phyloP scores from a whole-genome alignment of 164 flowering plant species.

The Platanus orientalis region DNA sequence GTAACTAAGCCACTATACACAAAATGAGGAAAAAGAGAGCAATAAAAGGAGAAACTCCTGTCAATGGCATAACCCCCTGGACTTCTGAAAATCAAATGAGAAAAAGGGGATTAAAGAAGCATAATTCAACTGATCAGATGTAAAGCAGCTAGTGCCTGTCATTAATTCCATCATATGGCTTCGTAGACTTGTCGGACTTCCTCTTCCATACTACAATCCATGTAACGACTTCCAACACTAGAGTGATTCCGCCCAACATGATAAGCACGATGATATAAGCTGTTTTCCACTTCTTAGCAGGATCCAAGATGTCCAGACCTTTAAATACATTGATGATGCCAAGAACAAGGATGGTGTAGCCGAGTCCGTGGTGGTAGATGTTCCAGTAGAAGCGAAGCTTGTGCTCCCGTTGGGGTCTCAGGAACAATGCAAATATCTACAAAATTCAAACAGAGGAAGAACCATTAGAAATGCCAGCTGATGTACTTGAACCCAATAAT shows the following conservation, averaged over 20 bases:
- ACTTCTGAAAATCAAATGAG: background rate
- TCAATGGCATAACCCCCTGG: background rate
- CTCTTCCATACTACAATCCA: slow-evolving; percentile 59
- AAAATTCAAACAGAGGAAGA: background rate
- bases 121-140: too few species aligned
- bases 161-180: slow-evolving; percentile 29
- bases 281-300: slow-evolving; percentile 44
- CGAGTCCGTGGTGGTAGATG: slow-evolving; percentile 69
- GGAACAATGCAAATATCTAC: slow-evolving; percentile 65
- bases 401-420: slow-evolving; percentile 73
- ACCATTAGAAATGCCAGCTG: background rate
- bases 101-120: too few species aligned
- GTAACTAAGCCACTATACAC: background rate
- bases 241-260: slow-evolving; percentile 42
- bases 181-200: slow-evolving; percentile 45
- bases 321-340: slow-evolving; percentile 70
- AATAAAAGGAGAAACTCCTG: background rate
- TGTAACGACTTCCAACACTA: slow-evolving; percentile 53
- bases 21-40: background rate
- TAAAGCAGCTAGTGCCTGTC: background rate
- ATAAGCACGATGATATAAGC: slow-evolving; percentile 40
- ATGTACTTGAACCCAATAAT: too few species aligned
- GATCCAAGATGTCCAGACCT: slow-evolving; percentile 59
- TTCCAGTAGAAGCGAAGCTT: slow-evolving; percentile 72
- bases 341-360: slow-evolving; percentile 58